Percentiles rank a stretch among this genome's conserved stretches.
phyloP scores from a whole-genome alignment of 148 eudicot species.

The Drosera capensis region DNA sequence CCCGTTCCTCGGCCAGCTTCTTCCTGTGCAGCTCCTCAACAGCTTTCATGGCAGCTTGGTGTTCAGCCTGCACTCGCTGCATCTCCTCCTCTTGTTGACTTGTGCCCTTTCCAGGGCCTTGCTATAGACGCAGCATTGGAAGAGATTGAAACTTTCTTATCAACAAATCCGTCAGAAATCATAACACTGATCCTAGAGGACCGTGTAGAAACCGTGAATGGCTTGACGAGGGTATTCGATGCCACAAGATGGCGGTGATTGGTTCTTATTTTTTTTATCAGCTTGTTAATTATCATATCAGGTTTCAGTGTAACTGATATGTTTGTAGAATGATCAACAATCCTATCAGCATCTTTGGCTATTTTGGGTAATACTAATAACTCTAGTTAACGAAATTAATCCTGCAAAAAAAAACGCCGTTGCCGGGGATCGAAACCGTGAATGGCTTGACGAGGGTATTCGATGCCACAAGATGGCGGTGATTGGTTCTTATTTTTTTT shows the following conservation, averaged over 20 bases:
- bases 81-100: constrained; percentile 68
- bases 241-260: constrained; percentile 13
- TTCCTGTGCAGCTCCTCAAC: constrained; percentile 81
- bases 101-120: constrained; percentile 1
- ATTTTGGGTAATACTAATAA: not conserved
- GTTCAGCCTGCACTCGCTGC: constrained; percentile 74
- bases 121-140: constrained; percentile 15
- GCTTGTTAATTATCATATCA: not conserved
- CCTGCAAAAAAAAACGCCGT: constrained; percentile 15
- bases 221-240: constrained; percentile 13
- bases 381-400: not conserved
- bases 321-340: no score
- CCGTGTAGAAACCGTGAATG: constrained; percentile 14
- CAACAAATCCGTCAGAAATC: constrained; percentile 20
- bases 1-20: constrained; percentile 71
- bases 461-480: constrained; percentile 19
- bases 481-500: constrained; percentile 12
- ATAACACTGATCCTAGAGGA: constrained; percentile 25
- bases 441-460: no score
- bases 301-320: no score
- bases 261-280: constrained; percentile 9
- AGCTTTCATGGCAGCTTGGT: constrained; percentile 49
- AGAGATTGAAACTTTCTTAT: constrained; percentile 19
- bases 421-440: constrained; percentile 14
- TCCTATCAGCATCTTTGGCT: not conserved